Conservation (phyloP, 371 early-diverging fungal genomes). For the Saksenaea vasiformis region DNA sequence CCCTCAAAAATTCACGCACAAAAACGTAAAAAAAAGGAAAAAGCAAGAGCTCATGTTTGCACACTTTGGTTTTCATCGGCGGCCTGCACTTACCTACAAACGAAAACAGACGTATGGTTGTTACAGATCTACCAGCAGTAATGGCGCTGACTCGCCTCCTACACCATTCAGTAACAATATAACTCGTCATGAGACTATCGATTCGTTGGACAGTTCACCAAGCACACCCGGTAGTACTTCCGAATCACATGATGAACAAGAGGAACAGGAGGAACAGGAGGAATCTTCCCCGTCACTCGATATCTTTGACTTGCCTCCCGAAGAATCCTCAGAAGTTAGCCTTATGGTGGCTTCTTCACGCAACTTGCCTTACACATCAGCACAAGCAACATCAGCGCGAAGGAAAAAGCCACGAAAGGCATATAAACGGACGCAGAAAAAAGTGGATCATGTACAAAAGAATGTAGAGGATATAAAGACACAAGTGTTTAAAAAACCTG, state of each 20-base stretch:
- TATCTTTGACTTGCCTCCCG: slow-evolving; percentile 10
- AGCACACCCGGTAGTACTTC: not conserved
- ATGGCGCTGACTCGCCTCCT: not conserved
- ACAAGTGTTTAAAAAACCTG: not conserved
- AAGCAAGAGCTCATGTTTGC: slow-evolving; percentile 3
- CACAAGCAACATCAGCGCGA: not conserved
- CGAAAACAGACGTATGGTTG: slow-evolving; percentile 3
- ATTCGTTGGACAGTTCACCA: not conserved
- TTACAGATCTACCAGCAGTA: not conserved
- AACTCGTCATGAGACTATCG: not conserved
- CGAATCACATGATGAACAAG: not conserved
- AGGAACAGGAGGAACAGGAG: not conserved
- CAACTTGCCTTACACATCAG: not conserved
- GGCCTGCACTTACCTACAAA: slow-evolving; percentile 13
- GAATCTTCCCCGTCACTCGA: not conserved
- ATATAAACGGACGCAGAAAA: not conserved
- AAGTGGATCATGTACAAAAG: not conserved
- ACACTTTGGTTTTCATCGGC: slow-evolving; percentile 3
- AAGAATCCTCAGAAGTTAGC: not conserved
- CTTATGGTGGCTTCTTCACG: slow-evolving; percentile 6
- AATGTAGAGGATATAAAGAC: too few species aligned
- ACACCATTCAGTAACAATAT: not conserved
- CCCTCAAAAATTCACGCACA: not conserved
- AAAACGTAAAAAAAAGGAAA: not conserved
- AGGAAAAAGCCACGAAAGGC: not conserved